Evolutionary conservation across 495 filamentous ascomycete genomes (phyloP), one percentile per base, ranked within the genome.

Genomic region (Neurospora intermedia): DNA sequence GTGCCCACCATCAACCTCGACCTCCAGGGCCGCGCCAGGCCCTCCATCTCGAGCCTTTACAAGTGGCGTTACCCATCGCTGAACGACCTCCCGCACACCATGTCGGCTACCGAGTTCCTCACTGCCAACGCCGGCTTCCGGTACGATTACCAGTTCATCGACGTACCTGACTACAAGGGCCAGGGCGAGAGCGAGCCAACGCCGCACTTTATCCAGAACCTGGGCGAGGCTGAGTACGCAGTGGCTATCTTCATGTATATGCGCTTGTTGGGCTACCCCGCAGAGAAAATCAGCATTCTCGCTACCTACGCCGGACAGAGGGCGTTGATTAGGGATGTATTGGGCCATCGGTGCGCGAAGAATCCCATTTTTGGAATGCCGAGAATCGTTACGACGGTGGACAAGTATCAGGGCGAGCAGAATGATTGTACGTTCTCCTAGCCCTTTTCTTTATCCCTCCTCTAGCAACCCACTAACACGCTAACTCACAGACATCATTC

Each of bases 321-420:
- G 66, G 93, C 94, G 69, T 84, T 98, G 78, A 94, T 99, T 74
- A 88, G 88, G 76, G 96, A 99, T 83, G 93, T 98, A 8, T 79
- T 99, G 69, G 85, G 80, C n/a, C 92, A 97, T 78, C 87, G 96
- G 41, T 99, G 96, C 77, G 88, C 88, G 11, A 92, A 89, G 77
- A 96, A 92, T 75, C 82, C 89, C 3, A 82, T 99, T 39, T 99
- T 99, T 82, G 94, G 96, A 13, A 82, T 97, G 83, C 96, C 96
- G 46, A 91, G 91, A 80, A 90, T 92, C 69, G 93, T 99, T 38
- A 93, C 92, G 1, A 98, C 96, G 20, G 96, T 99, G 71, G 96
- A 99, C 82, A 97, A 96, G 81, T 99, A 98, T 77, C 96, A 99
- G 84, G 96, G 96, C 75, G 96, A 98, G 85, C 96, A 99, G 83